These are phyloP conservation scores for Coniferiporia weirii DNA, from an alignment of 1,284 basidiomycete genomes.

Conservation along the genomic window DNA sequence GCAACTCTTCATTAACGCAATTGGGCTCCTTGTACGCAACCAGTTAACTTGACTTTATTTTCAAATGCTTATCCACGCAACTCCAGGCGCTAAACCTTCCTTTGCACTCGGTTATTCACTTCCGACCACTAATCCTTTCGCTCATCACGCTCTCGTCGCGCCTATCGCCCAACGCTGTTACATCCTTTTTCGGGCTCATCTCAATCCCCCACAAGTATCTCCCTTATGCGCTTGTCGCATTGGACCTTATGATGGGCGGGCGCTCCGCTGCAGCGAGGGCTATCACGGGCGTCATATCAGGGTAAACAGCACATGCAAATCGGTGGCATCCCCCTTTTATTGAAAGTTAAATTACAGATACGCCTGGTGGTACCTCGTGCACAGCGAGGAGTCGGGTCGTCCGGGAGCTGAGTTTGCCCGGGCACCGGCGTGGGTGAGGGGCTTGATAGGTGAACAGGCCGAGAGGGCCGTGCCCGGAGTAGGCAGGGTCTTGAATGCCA, in stretches of 20 bases:
- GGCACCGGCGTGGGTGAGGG: constrained; percentile 19
- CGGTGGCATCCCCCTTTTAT: too few species aligned
- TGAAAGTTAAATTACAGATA: constrained; percentile 26
- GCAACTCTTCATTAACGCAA: constrained; percentile 58
- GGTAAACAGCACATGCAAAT: constrained; percentile 30
- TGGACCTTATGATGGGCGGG: constrained; percentile 70
- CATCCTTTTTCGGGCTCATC: constrained; percentile 71
- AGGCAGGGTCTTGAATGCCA: constrained; percentile 22
- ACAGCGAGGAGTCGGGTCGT: constrained; percentile 29
- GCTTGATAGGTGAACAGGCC: constrained; percentile 30
- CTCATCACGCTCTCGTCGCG: constrained; percentile 65
- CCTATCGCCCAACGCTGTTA: constrained; percentile 62
- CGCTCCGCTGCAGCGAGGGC: constrained; percentile 49
- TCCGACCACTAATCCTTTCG: constrained; percentile 62
- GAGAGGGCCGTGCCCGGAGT: constrained; percentile 16
- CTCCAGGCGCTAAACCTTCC: constrained; percentile 58
- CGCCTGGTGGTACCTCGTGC: constrained; percentile 71
- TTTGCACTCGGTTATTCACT: constrained; percentile 51
- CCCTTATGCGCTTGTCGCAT: constrained; percentile 67
- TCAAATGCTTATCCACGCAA: constrained; percentile 25
- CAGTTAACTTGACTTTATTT: constrained; percentile 15
- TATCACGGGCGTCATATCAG: constrained; percentile 68
- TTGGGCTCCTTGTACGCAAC: constrained; percentile 53
- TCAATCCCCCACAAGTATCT: constrained; percentile 67
- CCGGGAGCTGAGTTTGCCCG: constrained; percentile 30